These are phyloP conservation scores for Gaeumannomyces tritici DNA, from an alignment of 2,329 filamentous ascomycete genomes.

Conservation along the genomic window DNA sequence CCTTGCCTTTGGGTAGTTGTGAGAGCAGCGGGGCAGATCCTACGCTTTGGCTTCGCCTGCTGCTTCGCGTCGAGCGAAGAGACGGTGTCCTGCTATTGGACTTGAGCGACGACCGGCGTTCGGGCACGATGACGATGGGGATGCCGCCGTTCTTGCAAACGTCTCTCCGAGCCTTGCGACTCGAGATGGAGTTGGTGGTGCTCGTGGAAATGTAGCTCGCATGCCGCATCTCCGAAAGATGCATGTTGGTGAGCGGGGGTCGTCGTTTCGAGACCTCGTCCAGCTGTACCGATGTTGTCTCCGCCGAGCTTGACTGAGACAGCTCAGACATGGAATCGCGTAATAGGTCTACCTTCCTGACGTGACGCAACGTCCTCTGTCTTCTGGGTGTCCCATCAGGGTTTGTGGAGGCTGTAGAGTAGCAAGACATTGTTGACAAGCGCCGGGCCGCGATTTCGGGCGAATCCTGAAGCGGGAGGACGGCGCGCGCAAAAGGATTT, in stretches of 20 bases:
- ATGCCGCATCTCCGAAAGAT: conserved; percentile 20
- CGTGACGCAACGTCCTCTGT: conserved; percentile 49
- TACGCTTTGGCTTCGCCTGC: conserved; percentile 41
- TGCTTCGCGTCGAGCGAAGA: conserved; percentile 51
- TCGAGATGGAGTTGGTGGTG: conserved; percentile 40
- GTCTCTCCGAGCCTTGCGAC: conserved; percentile 45
- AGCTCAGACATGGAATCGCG: conserved; percentile 35
- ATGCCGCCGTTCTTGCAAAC: conserved; percentile 51
- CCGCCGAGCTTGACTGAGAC: conserved; percentile 30
- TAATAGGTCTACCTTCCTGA: conserved; percentile 43
- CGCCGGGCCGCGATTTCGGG: conserved; percentile 34
- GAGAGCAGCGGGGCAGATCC: conserved; percentile 32
- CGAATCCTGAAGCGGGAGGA: conserved; percentile 23
- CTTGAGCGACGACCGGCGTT: conserved; percentile 43
- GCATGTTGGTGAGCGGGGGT: conserved; percentile 16
- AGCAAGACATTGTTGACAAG: conserved; percentile 44
- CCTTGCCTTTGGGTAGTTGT: conserved; percentile 30
- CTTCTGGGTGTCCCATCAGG: conserved; percentile 39
- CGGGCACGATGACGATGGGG: conserved; percentile 53
- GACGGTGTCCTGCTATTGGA: conserved; percentile 40
- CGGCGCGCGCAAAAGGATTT: conserved; percentile 19
- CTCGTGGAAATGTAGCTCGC: conserved; percentile 40
- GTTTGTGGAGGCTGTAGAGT: conserved; percentile 44
- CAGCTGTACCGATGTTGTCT: conserved; percentile 26
- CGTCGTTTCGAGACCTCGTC: conserved; percentile 16